Conservation (phyloP, 176 grass and related monocot genomes). For the Triticum timopheevii region DNA sequence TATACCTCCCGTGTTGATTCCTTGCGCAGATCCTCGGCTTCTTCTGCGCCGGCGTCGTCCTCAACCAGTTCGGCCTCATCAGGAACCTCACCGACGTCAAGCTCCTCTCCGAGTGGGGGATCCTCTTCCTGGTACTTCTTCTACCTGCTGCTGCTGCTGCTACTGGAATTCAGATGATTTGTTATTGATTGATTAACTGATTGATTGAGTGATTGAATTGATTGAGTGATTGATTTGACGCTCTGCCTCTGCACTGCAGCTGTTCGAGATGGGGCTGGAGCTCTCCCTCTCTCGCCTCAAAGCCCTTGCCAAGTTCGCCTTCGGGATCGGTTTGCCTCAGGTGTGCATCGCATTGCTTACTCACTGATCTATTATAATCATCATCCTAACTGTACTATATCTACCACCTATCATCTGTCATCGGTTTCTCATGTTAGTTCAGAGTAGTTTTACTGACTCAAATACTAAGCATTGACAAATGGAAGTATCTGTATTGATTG, state of each 20-base stretch:
- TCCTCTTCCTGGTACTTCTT: constrained; percentile 76
- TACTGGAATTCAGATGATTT: not conserved
- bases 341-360: constrained; percentile 17
- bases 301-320: constrained; percentile 96
- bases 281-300: constrained; percentile 89
- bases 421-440: not conserved
- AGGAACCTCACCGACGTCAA: constrained; percentile 98
- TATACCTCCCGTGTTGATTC: not conserved
- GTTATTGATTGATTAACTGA: not conserved
- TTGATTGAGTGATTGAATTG: not conserved
- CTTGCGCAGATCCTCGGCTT: constrained; percentile 83
- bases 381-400: not conserved
- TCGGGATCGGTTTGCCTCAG: constrained; percentile 95
- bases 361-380: not conserved
- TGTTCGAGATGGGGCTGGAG: constrained; percentile 98
- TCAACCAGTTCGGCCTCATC: constrained; percentile 98
- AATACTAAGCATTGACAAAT: not conserved
- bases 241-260: constrained; percentile 52
- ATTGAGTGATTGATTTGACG: not conserved
- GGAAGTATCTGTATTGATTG: not conserved
- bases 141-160: not conserved
- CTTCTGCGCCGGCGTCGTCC: constrained; percentile 89
- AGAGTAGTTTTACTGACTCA: not conserved
- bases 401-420: not conserved
- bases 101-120: constrained; percentile 96